These are phyloP conservation scores for Citrullus mucosospermus DNA, from an alignment of 306 rosid species.

Conservation along the genomic window DNA sequence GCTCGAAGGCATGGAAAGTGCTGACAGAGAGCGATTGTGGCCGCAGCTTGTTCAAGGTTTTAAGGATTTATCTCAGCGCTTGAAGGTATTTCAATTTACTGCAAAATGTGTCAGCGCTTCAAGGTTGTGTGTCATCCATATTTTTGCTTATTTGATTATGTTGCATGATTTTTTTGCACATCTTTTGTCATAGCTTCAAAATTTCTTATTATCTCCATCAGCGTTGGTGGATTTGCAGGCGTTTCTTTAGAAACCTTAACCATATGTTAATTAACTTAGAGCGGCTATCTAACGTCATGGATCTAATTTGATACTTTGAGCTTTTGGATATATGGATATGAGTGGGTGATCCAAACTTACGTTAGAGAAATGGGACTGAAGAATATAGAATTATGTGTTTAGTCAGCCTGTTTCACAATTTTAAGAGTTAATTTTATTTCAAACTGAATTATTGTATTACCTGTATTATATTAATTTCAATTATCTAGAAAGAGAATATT, in stretches of 20 bases:
- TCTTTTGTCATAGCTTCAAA: background rate
- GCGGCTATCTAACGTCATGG: background rate
- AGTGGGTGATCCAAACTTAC: background rate
- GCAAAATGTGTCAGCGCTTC: slow-evolving; percentile 25
- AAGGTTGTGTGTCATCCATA: slow-evolving; percentile 19
- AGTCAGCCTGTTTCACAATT: background rate
- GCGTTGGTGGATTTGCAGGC: background rate
- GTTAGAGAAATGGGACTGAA: background rate
- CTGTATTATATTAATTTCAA: background rate
- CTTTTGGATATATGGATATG: background rate
- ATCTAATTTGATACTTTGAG: background rate
- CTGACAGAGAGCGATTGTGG: slow-evolving; percentile 88
- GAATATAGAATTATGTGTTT: background rate
- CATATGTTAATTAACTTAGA: background rate
- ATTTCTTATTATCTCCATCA: background rate
- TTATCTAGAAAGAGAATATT: background rate
- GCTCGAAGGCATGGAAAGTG: slow-evolving; percentile 91
- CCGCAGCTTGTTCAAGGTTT: slow-evolving; percentile 87
- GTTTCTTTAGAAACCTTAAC: background rate
- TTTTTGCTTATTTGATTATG: background rate
- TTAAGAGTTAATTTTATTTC: background rate
- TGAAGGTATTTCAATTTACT: slow-evolving; percentile 40
- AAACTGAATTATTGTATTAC: background rate
- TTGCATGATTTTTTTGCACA: background rate
- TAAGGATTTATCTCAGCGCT: slow-evolving; percentile 87